phyloP scores from a whole-genome alignment of 805 yeast genomes.

The Kodamaea fukazawae region DNA sequence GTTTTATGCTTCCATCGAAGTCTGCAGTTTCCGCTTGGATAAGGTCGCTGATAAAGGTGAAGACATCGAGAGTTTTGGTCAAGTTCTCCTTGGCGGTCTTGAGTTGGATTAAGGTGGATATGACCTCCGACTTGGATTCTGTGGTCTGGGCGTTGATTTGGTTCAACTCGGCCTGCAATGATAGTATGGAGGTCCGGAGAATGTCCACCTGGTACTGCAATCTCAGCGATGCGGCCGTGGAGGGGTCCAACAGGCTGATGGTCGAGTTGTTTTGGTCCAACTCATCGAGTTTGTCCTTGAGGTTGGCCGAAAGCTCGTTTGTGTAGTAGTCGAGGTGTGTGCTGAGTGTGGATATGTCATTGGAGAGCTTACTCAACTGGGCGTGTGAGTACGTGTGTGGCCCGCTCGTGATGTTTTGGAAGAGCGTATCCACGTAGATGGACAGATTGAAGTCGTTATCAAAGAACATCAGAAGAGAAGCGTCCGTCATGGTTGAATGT shows the following conservation, averaged over 20 bases:
- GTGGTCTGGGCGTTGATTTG: conserved; percentile 14
- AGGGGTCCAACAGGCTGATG: conserved; percentile 15
- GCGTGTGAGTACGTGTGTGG: conserved; percentile 27
- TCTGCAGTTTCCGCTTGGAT: conserved; percentile 9
- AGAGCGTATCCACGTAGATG: conserved; percentile 61
- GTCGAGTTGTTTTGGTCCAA: conserved; percentile 35
- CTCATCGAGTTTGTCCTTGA: conserved; percentile 48
- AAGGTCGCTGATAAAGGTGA: conserved; percentile 27
- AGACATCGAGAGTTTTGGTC: conserved; percentile 42
- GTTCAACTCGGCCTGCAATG: conserved; percentile 40
- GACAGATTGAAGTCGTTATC: conserved; percentile 65
- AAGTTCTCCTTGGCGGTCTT: conserved; percentile 47
- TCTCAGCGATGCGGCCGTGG: conserved; percentile 40
- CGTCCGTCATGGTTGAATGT: conserved; percentile 17
- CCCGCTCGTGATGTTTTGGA: conserved; percentile 37
- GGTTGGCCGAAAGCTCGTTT: conserved; percentile 52
- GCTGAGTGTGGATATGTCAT: conserved; percentile 49
- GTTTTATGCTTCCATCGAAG: conserved; percentile 25
- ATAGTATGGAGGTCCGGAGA: conserved; percentile 53
- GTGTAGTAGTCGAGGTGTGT: conserved; percentile 63
- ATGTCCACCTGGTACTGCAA: conserved; percentile 66
- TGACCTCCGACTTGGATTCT: conserved; percentile 3
- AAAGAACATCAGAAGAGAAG: conserved; percentile 63
- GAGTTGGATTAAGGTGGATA: conserved; percentile 38
- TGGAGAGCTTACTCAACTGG: conserved; percentile 41